These are phyloP conservation scores for Erysiphe pulchra DNA, from an alignment of 2,329 filamentous ascomycete species.

Conservation along the genomic window DNA sequence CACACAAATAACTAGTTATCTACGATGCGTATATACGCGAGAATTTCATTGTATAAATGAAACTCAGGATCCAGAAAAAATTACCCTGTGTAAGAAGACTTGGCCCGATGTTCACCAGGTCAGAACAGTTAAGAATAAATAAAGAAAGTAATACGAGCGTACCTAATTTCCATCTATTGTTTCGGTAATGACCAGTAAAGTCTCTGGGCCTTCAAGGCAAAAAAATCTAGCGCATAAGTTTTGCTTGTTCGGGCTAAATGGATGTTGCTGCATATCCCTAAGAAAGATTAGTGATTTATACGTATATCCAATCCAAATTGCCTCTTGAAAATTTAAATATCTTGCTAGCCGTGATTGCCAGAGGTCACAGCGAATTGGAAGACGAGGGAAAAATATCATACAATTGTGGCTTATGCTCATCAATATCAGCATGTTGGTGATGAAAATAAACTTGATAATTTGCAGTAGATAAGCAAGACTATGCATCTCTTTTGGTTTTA, in stretches of 20 bases:
- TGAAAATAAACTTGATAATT: not conserved
- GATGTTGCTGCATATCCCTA: not conserved
- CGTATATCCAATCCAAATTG: too few relatives aligned
- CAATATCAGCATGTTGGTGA: not conserved
- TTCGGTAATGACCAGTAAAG: not conserved
- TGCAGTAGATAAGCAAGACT: not conserved
- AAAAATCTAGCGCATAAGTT: not conserved
- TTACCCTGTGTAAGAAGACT: not conserved
- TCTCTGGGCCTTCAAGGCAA: not conserved
- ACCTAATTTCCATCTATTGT: not conserved
- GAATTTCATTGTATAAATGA: not conserved
- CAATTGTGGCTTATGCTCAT: not conserved
- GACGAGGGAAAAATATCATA: not conserved
- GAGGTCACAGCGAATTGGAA: not conserved
- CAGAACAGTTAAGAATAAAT: not conserved
- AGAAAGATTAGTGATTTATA: not conserved
- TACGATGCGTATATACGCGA: slow-evolving; percentile 1
- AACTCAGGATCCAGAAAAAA: not conserved
- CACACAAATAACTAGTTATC: slow-evolving; percentile 1
- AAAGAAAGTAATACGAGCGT: not conserved
- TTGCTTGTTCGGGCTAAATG: too few relatives aligned
- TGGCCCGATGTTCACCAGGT: not conserved
- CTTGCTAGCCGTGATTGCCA: not conserved
- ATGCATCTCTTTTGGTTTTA: not conserved
- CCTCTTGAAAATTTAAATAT: too few relatives aligned